Conservation (phyloP, 1,139 yeast genomes). For the Nadsonia commutata region DNA sequence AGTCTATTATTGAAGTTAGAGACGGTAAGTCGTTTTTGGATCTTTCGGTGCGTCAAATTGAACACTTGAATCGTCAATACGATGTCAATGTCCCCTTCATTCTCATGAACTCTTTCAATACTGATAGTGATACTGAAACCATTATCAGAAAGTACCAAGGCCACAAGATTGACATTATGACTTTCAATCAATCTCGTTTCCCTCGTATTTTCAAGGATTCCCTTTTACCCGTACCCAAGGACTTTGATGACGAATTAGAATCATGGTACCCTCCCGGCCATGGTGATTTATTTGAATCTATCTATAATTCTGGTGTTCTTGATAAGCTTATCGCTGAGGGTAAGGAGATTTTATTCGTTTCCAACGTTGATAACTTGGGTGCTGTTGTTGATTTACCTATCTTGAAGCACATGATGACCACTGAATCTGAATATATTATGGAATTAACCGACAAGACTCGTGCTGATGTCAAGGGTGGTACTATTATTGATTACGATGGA, state of each 20-base stretch:
- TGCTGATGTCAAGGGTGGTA: conserved; percentile 99
- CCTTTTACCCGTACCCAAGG: conserved; percentile 79
- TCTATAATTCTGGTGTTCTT: conserved; percentile 80
- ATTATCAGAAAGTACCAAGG: conserved; percentile 94
- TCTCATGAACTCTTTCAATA: conserved; percentile 96
- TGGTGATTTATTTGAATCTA: conserved; percentile 89
- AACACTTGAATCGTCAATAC: conserved; percentile 79
- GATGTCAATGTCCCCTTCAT: conserved; percentile 91
- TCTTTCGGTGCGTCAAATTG: conserved; percentile 90
- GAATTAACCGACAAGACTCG: conserved; percentile 97
- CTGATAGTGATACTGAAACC: conserved; percentile 89
- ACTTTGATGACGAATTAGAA: conserved; percentile 59
- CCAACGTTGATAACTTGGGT: conserved; percentile 96
- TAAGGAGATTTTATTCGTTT: conserved; percentile 85
- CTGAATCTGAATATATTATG: conserved; percentile 91
- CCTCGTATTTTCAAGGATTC: conserved; percentile 95
- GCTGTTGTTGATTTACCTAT: conserved; percentile 93
- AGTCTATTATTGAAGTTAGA: conserved; percentile 93
- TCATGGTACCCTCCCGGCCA: conserved; percentile 99
- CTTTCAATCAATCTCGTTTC: conserved; percentile 93
- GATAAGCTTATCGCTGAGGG: conserved; percentile 87
- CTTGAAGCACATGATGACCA: conserved; percentile 81
- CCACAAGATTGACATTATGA: conserved; percentile 86
- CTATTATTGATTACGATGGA: conserved; percentile 91
- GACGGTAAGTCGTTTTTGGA: conserved; percentile 96